Evolutionary conservation across 768 basidiomycete species (phyloP), one percentile per base, ranked within the genome.

Genomic region (Pisolithus tinctorius): DNA sequence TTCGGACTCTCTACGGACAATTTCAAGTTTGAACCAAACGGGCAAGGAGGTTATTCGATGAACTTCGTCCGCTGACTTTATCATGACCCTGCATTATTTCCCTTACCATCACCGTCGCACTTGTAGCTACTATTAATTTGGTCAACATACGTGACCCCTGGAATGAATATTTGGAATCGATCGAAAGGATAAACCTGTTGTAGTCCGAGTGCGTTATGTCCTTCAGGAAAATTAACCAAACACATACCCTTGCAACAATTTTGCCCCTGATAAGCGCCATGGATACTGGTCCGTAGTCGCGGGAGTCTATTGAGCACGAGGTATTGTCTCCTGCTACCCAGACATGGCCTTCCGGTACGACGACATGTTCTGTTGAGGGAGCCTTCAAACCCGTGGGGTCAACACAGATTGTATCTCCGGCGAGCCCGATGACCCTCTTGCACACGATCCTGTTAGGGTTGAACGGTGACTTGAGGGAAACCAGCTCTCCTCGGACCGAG

Each of bases 1-100:
- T 98, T 98, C 63, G 95, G 96, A 16, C 67, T 98, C 56, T 93
- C 87, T 13, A 97, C 94, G 0, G 85, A 98, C 63, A 98, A 95
- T 71, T 98, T 98, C 78, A 88, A 98, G 70, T 91, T 99, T 61
- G 84, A 84, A 53, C 91, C 91, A 16, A 94, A 95, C 56, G 90
- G 86, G 6, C 84, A 93, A 55, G 95, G 95, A n/a, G 93, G 95
- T 0, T 98, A 97, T 71, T 88, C 87, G 1, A 82, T 98, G 80
- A 88, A 89, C 60, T 96, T 98, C 63, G 73, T 71, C 42, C 77
- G 65, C 59, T 84, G 66, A 75, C 49, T 34, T 34, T 4, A 23
- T 7, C 27, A 37, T 51, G 29, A 30, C 39, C 25, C 3, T 43
- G 42, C 11, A 13, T n/a, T 25, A 25, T 27, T 16, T 16, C 27